Conservation (phyloP, 2,329 filamentous ascomycete genomes). For the Curvularia hawaiiensis region DNA sequence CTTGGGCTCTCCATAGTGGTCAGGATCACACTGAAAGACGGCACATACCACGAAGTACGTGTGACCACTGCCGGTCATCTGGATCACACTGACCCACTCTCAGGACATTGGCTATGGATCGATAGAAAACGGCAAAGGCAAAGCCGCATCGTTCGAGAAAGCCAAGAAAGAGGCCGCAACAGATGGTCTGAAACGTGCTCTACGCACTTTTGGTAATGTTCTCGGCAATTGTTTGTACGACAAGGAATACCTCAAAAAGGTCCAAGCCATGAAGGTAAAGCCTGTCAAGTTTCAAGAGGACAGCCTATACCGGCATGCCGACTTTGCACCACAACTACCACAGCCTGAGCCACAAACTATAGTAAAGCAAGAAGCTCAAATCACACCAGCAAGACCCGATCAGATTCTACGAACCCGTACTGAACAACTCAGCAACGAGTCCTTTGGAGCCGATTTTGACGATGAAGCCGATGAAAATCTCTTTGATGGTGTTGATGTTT, state of each 20-base stretch:
- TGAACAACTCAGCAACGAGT: conserved; percentile 41
- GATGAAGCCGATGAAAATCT: conserved; percentile 62
- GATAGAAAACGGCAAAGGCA: conserved; percentile 94
- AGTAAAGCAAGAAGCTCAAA: conserved; percentile 37
- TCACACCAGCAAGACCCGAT: conserved; percentile 30
- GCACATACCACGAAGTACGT: conserved; percentile 84
- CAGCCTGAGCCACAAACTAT: conserved; percentile 39
- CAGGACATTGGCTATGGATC: conserved; percentile 93
- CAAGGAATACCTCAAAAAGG: conserved; percentile 87
- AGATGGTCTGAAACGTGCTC: conserved; percentile 85
- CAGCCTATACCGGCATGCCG: conserved; percentile 81
- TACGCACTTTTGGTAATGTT: conserved; percentile 94
- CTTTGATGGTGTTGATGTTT: conserved; percentile 62
- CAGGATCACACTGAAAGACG: conserved; percentile 86
- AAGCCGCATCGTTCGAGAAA: conserved; percentile 96
- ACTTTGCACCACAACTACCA: conserved; percentile 61
- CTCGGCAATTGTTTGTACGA: conserved; percentile 99
- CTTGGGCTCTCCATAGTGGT: conserved; percentile 90
- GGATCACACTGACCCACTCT: conserved; percentile 13
- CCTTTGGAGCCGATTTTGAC: conserved; percentile 53
- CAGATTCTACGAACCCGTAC: conserved; percentile 35
- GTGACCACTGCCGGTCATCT: neutral
- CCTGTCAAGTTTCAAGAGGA: conserved; percentile 78
- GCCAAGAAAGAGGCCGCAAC: conserved; percentile 98
- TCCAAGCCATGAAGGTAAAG: conserved; percentile 84